Evolutionary conservation across 2,329 filamentous ascomycete species (phyloP).

Genomic region (Capronia epimyces): DNA sequence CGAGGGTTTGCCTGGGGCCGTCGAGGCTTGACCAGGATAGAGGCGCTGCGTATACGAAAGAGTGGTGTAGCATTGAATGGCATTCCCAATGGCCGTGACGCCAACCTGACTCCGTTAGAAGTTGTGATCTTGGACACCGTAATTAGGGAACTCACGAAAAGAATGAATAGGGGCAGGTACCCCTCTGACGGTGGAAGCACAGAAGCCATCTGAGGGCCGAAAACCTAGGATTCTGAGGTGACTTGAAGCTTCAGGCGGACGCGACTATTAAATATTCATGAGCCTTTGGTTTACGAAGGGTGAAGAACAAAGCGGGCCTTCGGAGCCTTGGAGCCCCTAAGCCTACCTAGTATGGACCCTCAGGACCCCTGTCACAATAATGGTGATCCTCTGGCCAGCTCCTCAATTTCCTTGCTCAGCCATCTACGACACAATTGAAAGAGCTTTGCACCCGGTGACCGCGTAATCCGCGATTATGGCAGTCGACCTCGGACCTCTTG

Average conservation of each 20-base stretch:
- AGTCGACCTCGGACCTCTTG: constrained; percentile 22
- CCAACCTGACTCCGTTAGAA: constrained; percentile 61
- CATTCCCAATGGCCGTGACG: constrained; percentile 75
- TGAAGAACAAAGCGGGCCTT: too few species aligned
- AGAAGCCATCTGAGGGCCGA: constrained; percentile 9
- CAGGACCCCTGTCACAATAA: too few species aligned
- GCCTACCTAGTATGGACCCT: too few species aligned
- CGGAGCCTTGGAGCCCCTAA: too few species aligned
- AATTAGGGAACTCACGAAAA: constrained; percentile 28
- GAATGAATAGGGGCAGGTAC: constrained; percentile 26
- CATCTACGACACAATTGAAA: neutral
- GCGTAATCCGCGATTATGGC: constrained; percentile 14
- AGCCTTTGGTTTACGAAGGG: too few species aligned
- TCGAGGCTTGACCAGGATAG: constrained; percentile 48
- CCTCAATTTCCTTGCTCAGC: neutral
- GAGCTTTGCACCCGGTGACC: too few species aligned
- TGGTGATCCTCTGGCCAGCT: neutral
- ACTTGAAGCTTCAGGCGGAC: neutral
- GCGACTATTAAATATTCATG: too few species aligned
- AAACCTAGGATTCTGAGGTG: neutral
- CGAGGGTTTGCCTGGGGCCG: constrained; percentile 7
- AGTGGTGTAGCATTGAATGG: constrained; percentile 74
- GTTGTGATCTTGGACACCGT: constrained; percentile 45
- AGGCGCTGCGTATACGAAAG: constrained; percentile 78
- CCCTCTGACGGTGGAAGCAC: constrained; percentile 23